Conservation (phyloP, 768 basidiomycete genomes). For the Hygrocybe coccinea region DNA sequence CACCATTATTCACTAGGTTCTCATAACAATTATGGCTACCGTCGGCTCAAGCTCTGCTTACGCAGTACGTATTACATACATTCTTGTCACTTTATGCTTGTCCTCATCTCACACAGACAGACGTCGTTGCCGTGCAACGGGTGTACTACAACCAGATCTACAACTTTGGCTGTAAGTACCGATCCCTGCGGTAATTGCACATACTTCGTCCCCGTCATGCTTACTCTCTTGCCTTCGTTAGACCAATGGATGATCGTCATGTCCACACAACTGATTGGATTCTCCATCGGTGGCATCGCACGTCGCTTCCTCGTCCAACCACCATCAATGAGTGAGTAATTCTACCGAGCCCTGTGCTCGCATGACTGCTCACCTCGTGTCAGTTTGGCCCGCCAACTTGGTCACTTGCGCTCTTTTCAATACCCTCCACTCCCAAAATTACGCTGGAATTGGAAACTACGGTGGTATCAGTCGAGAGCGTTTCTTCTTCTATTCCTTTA, state of each 20-base stretch:
- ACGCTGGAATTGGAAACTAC: slow-evolving; percentile 58
- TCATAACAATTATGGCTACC: slow-evolving; percentile 50
- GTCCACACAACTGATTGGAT: slow-evolving; percentile 73
- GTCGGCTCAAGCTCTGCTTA: slow-evolving; percentile 53
- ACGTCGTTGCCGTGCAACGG: slow-evolving; percentile 71
- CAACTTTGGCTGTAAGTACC: slow-evolving; percentile 53
- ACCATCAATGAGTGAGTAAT: slow-evolving; percentile 57
- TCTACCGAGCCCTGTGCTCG: background rate
- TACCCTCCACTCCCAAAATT: slow-evolving; percentile 70
- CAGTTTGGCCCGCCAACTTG: slow-evolving; percentile 76
- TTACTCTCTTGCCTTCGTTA: slow-evolving; percentile 15
- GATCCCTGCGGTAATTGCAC: slow-evolving; percentile 3
- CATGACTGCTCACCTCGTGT: slow-evolving; percentile 27
- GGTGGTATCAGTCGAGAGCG: slow-evolving; percentile 69
- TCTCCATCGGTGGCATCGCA: slow-evolving; percentile 69
- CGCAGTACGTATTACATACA: slow-evolving; percentile 28
- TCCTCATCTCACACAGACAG: slow-evolving; percentile 34
- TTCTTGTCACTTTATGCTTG: no score
- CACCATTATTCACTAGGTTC: slow-evolving; percentile 33
- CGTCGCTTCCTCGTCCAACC: slow-evolving; percentile 75
- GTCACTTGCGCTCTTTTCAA: slow-evolving; percentile 75
- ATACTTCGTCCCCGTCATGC: background rate
- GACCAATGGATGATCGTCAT: slow-evolving; percentile 81
- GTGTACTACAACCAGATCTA: slow-evolving; percentile 67
- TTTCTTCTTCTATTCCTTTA: slow-evolving; percentile 68